Evolutionary conservation across 192 early-diverging fungal species (phyloP), one percentile per base, ranked within the genome.

Genomic region (Gaertneriomyces semiglobifer): DNA sequence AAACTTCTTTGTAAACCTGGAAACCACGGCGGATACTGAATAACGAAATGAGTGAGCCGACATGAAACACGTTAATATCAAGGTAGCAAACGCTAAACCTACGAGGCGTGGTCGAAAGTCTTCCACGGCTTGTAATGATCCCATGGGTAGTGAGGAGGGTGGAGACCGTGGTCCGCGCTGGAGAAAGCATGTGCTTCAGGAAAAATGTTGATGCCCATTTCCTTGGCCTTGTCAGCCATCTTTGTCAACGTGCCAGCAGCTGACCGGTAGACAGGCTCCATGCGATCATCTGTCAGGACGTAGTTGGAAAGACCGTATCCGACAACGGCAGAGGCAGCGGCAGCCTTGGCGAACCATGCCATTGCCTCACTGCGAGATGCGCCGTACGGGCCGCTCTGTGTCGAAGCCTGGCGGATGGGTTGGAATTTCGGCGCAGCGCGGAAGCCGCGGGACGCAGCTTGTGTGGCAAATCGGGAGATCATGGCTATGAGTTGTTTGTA

Each of bases 1-100:
- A 98, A 64, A 98, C 91, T 72, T 98, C 96, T 82, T 90, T 92
- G 88, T 96, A 98, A 10, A 98, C 96, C 76, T 94, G 94, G 85
- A 93, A 98, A 66, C 96, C 96, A 79, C 94, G 94, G 63, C 96
- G 93, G 52, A 98, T 91, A 72, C 94, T 93, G 76, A 57, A 51
- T 33, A n/a, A 12, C 20, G 20, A 43, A 12, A 33, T 25, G 18
- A 60, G 53, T 25, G 19, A 14, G 7, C 53, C 14, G 8, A 39
- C 25, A 44, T 63, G 62, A 20, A 63, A 12, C 44, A n/a, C 64
- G 52, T 8, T 14, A 71, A 20, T 7, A 48, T 47, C 50, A 79
- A 0, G 59, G 42, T 3, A 50, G 4, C 33, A 19, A 10, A 25
- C n/a, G 41, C 74, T 53, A 18, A 60, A 70, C 81, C 70, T 85